A percentile compares a stretch with the other conserved stretches of the same genome.
Evolutionary conservation across 805 yeast species (phyloP).

Genomic region (Lachancea sp.): DNA sequence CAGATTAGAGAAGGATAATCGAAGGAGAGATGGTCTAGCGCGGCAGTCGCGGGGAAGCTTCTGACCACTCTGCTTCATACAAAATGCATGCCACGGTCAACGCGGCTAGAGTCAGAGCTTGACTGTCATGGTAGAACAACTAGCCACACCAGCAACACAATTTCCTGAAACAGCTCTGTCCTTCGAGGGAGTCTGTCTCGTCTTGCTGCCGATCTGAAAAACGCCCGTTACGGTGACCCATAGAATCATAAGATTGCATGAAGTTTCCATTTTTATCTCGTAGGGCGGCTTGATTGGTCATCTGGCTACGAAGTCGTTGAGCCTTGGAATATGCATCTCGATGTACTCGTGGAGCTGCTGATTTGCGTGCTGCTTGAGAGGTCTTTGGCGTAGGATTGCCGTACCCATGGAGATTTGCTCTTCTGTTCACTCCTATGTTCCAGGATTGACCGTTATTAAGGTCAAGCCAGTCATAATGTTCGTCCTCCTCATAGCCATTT

Average conservation of each 20-base stretch:
- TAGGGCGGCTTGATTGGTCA: slow-evolving; percentile 7
- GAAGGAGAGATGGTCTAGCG: too few relatives aligned
- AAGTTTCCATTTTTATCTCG: slow-evolving; percentile 6
- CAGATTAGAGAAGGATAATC: not conserved
- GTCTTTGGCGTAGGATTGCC: slow-evolving; percentile 57
- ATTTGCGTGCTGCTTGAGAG: slow-evolving; percentile 15
- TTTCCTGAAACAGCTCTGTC: slow-evolving; percentile 17
- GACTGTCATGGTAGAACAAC: not conserved
- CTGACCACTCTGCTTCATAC: not conserved
- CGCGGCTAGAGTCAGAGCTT: slow-evolving; percentile 6
- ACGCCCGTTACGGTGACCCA: slow-evolving; percentile 19
- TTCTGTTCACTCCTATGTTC: slow-evolving; percentile 69
- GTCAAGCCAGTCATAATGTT: slow-evolving; percentile 74
- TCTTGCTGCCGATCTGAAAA: slow-evolving; percentile 7
- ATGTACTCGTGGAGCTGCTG: slow-evolving; percentile 8
- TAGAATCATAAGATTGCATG: slow-evolving; percentile 22
- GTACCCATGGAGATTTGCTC: slow-evolving; percentile 76
- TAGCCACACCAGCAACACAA: slow-evolving; percentile 19
- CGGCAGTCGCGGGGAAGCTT: too few relatives aligned
- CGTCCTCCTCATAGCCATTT: slow-evolving; percentile 55
- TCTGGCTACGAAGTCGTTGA: slow-evolving; percentile 7
- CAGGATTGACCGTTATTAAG: slow-evolving; percentile 76
- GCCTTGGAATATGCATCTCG: slow-evolving; percentile 16
- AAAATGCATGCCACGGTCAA: slow-evolving; percentile 9
- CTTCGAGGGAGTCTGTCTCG: slow-evolving; percentile 11